These are phyloP conservation scores for Neltuma alba DNA, from an alignment of 306 rosid genomes.

Conservation along the genomic window DNA sequence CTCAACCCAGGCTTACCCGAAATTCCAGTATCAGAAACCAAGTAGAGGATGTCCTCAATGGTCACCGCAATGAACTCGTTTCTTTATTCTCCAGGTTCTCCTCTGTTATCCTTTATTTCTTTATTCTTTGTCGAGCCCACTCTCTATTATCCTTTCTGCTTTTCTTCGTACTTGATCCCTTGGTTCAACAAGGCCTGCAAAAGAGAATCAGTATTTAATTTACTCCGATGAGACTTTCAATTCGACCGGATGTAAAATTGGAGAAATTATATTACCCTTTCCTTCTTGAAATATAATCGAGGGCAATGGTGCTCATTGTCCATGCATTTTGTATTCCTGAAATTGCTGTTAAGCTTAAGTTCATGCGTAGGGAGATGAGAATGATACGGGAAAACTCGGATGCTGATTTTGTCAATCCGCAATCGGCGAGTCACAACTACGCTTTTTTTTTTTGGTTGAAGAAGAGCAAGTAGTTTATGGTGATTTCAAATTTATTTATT, in stretches of 20 bases:
- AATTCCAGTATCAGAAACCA: conserved; percentile 74
- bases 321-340: not conserved
- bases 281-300: not conserved
- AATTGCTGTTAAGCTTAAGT: not conserved
- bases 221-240: no score
- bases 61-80: conserved; percentile 82
- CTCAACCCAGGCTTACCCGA: conserved; percentile 58
- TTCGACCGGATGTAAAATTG: not conserved
- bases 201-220: not conserved
- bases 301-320: not conserved
- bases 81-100: conserved; percentile 89
- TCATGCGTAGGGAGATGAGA: not conserved
- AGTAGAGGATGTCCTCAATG: conserved; percentile 80
- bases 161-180: not conserved
- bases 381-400: not conserved
- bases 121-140: no score
- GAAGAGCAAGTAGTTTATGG: not conserved
- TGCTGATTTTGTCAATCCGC: no score
- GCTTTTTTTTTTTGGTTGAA: not conserved
- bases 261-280: not conserved
- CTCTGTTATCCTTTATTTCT: not conserved
- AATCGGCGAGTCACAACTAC: no score
- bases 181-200: not conserved
- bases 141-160: not conserved
- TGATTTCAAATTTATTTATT: conserved; percentile 1